Conservation (phyloP, 2,329 filamentous ascomycete species). For the Sordariomycetes sp. region DNA sequence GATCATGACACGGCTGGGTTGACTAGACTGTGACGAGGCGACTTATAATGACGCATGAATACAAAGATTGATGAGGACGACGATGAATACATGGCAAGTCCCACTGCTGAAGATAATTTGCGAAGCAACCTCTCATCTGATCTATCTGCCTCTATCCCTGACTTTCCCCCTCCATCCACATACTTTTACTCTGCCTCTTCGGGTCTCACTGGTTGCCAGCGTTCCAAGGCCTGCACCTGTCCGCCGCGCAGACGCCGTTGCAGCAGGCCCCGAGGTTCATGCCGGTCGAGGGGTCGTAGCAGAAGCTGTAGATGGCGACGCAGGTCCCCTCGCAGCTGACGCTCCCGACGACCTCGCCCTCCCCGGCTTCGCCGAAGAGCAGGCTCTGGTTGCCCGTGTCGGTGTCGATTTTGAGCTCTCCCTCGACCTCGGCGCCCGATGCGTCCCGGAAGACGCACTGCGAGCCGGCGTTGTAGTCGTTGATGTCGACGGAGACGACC, state of each 20-base stretch:
- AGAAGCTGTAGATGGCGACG: conserved; percentile 26
- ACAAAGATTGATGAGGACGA: too few relatives aligned
- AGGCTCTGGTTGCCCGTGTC: conserved; percentile 26
- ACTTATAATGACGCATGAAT: too few relatives aligned
- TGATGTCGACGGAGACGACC: conserved; percentile 29
- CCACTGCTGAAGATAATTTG: too few relatives aligned
- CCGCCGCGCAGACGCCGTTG: conserved; percentile 31
- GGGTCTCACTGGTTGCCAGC: too few relatives aligned
- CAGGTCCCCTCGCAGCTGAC: conserved; percentile 34
- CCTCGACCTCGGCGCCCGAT: conserved; percentile 14
- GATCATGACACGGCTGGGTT: too few relatives aligned
- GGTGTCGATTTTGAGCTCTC: conserved; percentile 13
- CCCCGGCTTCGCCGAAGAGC: conserved; percentile 32
- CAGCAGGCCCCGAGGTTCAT: conserved; percentile 30
- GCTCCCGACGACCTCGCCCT: conserved; percentile 26
- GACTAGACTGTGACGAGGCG: too few relatives aligned
- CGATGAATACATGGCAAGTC: too few relatives aligned
- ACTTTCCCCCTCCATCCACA: too few relatives aligned
- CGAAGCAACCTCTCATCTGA: too few relatives aligned
- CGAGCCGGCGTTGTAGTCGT: conserved; percentile 30
- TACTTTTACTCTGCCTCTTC: too few relatives aligned
- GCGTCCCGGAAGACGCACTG: conserved; percentile 34
- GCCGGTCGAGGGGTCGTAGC: conserved; percentile 10
- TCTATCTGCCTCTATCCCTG: too few relatives aligned
- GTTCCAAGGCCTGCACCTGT: conserved; percentile 28